Evolutionary conservation across 2,329 filamentous ascomycete species (phyloP).

Genomic region (Colletotrichum sp.): DNA sequence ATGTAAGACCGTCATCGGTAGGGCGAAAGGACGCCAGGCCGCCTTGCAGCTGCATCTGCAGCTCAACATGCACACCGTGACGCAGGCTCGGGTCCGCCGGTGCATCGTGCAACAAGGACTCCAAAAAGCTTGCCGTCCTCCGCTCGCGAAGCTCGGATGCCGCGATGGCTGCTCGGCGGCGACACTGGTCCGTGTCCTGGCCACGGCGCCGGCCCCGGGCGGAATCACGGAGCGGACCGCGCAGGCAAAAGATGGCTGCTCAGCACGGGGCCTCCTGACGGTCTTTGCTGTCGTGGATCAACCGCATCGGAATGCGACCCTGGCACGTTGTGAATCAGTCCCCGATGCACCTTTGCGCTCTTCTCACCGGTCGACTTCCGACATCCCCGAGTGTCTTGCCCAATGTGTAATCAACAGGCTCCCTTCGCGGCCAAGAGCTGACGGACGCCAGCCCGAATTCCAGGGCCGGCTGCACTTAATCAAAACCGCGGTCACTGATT

Average conservation of each 20-base stretch:
- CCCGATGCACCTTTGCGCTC: background rate
- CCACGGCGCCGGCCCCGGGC: conserved; percentile 5
- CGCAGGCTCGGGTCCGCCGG: background rate
- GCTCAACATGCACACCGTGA: background rate
- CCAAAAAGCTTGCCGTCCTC: background rate
- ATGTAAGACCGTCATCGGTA: background rate
- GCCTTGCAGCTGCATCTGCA: background rate
- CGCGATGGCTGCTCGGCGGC: background rate
- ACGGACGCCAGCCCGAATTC: background rate
- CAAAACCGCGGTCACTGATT: background rate
- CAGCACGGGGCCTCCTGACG: conserved; percentile 12
- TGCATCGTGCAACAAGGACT: background rate
- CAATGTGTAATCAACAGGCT: background rate
- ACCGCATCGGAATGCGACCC: conserved; percentile 6
- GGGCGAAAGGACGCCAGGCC: background rate
- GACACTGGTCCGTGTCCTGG: conserved; percentile 13
- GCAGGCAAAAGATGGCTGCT: background rate
- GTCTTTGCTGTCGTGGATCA: conserved; percentile 17
- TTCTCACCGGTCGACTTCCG: background rate
- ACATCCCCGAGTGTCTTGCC: background rate
- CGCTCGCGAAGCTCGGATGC: background rate
- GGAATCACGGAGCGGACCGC: conserved; percentile 15
- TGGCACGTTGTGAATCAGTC: background rate
- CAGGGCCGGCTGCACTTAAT: background rate
- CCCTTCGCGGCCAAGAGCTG: background rate